phyloP scores from a whole-genome alignment of 768 basidiomycete species.

The Inosperma sp. region DNA sequence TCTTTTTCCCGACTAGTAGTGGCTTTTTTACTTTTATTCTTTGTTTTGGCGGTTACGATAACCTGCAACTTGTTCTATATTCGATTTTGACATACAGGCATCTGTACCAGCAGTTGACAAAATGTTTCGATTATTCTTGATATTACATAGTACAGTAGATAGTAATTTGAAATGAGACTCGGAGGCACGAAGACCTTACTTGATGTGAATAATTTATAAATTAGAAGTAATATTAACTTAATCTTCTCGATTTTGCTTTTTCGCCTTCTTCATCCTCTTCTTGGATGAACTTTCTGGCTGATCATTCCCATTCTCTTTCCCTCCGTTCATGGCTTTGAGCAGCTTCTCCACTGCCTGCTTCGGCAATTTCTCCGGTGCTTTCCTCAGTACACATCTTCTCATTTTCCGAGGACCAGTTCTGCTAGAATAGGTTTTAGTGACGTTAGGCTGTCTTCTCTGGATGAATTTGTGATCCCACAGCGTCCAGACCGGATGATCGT shows the following conservation, averaged over 20 bases:
- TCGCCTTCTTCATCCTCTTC: no score
- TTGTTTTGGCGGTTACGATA: background rate
- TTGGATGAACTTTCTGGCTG: no score
- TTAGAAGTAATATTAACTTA: no score
- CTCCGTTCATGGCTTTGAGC: no score
- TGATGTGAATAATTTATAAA: no score
- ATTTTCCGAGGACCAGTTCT: slow-evolving; percentile 56
- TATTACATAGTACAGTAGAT: background rate
- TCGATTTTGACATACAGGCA: background rate
- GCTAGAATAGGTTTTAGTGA: slow-evolving; percentile 34
- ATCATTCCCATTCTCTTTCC: no score
- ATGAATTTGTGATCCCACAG: slow-evolving; percentile 30
- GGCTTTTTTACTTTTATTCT: background rate
- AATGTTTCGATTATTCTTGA: background rate
- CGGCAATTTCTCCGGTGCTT: slow-evolving; percentile 67
- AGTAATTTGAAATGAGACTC: no score
- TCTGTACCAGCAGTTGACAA: background rate
- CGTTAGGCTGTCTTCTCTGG: no score
- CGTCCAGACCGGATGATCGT: slow-evolving; percentile 55
- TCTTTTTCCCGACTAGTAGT: background rate
- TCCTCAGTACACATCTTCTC: slow-evolving; percentile 72
- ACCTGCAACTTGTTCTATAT: no score
- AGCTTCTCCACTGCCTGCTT: slow-evolving; percentile 52
- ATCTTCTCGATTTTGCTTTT: no score
- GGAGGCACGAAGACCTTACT: no score